Evolutionary conservation across 2,329 filamentous ascomycete species (phyloP), one percentile per base, ranked within the genome.

Genomic region (Lojkania enalia): DNA sequence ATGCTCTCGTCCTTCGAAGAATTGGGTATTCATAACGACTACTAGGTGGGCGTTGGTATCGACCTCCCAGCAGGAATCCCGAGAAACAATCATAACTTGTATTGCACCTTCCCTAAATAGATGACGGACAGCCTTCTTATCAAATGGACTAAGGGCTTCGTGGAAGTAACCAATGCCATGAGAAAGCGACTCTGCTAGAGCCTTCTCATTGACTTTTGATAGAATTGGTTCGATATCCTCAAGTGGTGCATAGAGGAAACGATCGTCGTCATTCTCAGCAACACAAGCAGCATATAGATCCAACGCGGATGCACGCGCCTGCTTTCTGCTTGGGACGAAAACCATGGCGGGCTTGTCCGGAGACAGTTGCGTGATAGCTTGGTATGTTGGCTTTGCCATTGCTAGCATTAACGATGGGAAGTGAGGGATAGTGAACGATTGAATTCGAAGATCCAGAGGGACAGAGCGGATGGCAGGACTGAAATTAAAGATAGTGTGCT

Each of bases 401-500:
- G 94, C 91, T 57, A 99, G 81, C 94, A 99, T 99, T 30, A 99
- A 80, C 9, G 94, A 97, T 3, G 94, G 95, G 74, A 96, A 96
- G 66, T 99, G 95, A 35, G 95, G 90, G 48, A 96, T 95, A 20
- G 86, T 88, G 74, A 94, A 99, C 1, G 91, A 92, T 71, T 99
- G 94, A 36, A 99, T 87, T 66, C 96, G 90, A 45, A 99, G 81
- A 68, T 97, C 92, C 21, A 99, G 76, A 16, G 92, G 91, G 14
- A 96, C 84, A 1, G 90, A 87, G 44, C 95, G 86, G 49, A 92
- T 85, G 62, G 92, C 87, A 2, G 94, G 94, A 60, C 90, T 96
- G 75, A 99, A 99, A 74, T 99, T 99, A 79, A 92, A 99, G 53
- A 96, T 96, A 37, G 94, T 95, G 67, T 99, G 94, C 76, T 96